A percentile compares a stretch with the other conserved stretches of the same genome.
Evolutionary conservation across 2,329 filamentous ascomycete genomes (phyloP).

Genomic region (Periconia sp.): DNA sequence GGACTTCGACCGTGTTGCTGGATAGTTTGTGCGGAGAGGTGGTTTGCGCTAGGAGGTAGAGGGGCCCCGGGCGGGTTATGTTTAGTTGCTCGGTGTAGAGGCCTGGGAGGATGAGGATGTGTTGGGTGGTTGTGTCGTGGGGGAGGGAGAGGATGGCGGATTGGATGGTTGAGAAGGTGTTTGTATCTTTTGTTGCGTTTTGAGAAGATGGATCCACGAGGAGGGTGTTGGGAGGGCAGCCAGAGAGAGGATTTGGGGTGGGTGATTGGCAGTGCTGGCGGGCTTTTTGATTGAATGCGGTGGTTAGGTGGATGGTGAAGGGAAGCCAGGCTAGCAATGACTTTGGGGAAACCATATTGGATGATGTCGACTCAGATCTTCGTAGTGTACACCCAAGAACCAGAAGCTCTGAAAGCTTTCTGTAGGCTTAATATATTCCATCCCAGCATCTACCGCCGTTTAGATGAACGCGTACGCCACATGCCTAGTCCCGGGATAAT

Average conservation of each 20-base stretch:
- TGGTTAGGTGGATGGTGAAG: too few relatives aligned
- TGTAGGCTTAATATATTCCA: too few relatives aligned
- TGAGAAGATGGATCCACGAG: constrained; percentile 31
- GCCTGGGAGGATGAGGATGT: constrained; percentile 66
- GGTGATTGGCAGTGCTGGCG: constrained; percentile 50
- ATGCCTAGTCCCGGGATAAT: too few relatives aligned
- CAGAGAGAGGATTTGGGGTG: constrained; percentile 43
- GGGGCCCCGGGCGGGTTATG: constrained; percentile 65
- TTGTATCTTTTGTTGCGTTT: constrained; percentile 10
- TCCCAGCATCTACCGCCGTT: too few relatives aligned
- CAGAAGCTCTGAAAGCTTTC: too few relatives aligned
- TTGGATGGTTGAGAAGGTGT: constrained; percentile 50
- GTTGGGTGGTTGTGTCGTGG: constrained; percentile 53
- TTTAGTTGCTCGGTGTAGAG: constrained; percentile 70
- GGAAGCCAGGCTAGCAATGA: too few relatives aligned
- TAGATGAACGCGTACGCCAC: too few relatives aligned
- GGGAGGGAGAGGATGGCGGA: constrained; percentile 56
- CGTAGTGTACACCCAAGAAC: too few relatives aligned
- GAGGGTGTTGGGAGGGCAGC: constrained; percentile 45
- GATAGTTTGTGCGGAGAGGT: constrained; percentile 55
- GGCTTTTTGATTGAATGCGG: too few relatives aligned
- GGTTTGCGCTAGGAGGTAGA: constrained; percentile 67
- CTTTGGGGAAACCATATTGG: too few relatives aligned
- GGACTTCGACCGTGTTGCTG: constrained; percentile 61
- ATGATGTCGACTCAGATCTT: too few relatives aligned